Conservation (phyloP, 768 basidiomycete genomes). For the Pisolithus marmoratus region DNA sequence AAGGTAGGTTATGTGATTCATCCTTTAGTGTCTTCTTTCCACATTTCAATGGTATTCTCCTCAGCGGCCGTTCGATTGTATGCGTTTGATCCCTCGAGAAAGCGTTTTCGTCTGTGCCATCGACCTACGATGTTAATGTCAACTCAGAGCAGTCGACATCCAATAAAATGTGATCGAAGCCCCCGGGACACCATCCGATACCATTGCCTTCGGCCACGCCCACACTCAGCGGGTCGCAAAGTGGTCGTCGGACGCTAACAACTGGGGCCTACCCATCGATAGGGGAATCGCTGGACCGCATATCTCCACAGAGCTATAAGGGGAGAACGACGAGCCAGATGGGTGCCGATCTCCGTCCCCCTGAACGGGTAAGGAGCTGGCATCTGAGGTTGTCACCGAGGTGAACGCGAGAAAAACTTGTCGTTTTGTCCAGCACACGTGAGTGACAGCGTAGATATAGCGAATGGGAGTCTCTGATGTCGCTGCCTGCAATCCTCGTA, state of each 20-base stretch:
- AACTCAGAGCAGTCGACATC: constrained; percentile 15
- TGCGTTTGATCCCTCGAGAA: constrained; percentile 36
- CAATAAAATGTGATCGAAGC: constrained; percentile 7
- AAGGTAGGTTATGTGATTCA: constrained; percentile 44
- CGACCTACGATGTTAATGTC: constrained; percentile 65
- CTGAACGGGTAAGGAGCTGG: not conserved
- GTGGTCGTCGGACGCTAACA: not conserved
- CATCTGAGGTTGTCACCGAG: not conserved
- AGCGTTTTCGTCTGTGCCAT: constrained; percentile 62
- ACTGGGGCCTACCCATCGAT: not conserved
- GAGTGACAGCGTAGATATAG: no score
- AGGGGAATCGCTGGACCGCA: not conserved
- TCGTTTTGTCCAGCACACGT: no score
- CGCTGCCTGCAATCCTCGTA: no score
- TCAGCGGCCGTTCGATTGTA: no score
- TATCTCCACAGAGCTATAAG: not conserved
- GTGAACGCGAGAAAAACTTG: not conserved
- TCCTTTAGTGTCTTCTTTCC: not conserved
- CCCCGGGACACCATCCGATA: not conserved
- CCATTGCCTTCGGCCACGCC: not conserved
- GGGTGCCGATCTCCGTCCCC: not conserved
- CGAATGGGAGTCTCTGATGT: no score
- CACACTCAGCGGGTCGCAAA: not conserved
- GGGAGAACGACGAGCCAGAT: not conserved
- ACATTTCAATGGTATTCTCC: no score